Base-by-base conservation (phyloP, 257 asterid genomes). In the Plectranthus barbatus region DNA sequence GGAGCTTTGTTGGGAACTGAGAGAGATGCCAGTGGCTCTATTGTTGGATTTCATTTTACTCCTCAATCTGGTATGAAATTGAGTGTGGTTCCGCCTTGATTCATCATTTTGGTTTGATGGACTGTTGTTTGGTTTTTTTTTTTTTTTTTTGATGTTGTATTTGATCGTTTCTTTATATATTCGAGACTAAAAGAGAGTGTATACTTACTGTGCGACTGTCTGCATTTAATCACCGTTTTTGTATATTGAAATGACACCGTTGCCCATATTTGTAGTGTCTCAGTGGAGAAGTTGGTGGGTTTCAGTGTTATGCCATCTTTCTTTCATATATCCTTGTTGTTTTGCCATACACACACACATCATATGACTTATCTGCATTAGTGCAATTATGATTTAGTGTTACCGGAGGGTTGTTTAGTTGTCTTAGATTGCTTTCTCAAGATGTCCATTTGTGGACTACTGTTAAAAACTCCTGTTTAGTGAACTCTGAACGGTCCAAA, bases 41-140 rank as follows among this genome's bases (percentile, higher is more conserved):
- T 88, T 75, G 76, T 80, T 76, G 95, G 84, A 41, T 84, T 84
- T 71, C 76, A 76, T 42, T 77, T 86, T 84, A 75, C 81, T 79
- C 87, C 86, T 44, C 84, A 75, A 4, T 83, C 96, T 64, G 96
- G 97, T 89, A 56, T n/a, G 59, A 39, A 24, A 56, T 54, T 29
- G 8, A 2, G 60, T 14, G 6, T 5, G 2, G 2, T 11, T 53
- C 24, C 6, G 3, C 19, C n/a, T 49, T 20, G 1, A 9, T 19
- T 18, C 13, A 1, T 18, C 10, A 4, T 13, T 11, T n/a, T 54
- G 37, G 37, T 11, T 10, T n/a, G 36, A 10, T 41, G 24, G 11
- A 19, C 39, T 7, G 17, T 13, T 34, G 33, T 29, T 18, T 41
- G 34, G 5, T 39, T 62, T 57, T 39, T 21, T 19, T 18, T 5